Evolutionary conservation across 2,329 filamentous ascomycete genomes (phyloP).

Genomic region (Diaporthe eres): DNA sequence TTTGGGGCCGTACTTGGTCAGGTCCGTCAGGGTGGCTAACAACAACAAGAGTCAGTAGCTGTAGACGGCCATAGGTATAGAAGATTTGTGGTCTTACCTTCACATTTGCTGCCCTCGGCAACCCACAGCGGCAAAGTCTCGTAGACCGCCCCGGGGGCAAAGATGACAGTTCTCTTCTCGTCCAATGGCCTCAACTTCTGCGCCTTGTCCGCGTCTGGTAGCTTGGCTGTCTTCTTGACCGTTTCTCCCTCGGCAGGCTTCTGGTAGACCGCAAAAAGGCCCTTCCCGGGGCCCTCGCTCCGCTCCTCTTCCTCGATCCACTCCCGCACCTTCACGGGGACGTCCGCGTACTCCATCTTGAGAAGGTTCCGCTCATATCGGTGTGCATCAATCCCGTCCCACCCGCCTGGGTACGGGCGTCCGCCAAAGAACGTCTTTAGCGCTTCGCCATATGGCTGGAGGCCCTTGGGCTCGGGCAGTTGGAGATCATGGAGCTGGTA

Average conservation of each 20-base stretch:
- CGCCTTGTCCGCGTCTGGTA: constrained; percentile 47
- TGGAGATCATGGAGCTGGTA: constrained; percentile 61
- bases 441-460: constrained; percentile 56
- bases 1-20: constrained; percentile 48
- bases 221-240: constrained; percentile 54
- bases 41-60: background rate
- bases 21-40: constrained; percentile 48
- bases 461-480: constrained; percentile 54
- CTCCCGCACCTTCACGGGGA: constrained; percentile 59
- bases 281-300: constrained; percentile 51
- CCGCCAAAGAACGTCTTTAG: constrained; percentile 57
- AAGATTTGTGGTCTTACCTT: constrained; percentile 49
- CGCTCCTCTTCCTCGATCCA: constrained; percentile 64
- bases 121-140: constrained; percentile 65
- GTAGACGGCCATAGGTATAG: no score
- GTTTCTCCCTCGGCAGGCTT: constrained; percentile 53
- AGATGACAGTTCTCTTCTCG: constrained; percentile 59
- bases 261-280: constrained; percentile 58
- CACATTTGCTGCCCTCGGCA: constrained; percentile 58
- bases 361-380: constrained; percentile 63
- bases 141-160: constrained; percentile 67
- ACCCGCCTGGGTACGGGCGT: constrained; percentile 64
- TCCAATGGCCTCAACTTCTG: constrained; percentile 49
- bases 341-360: constrained; percentile 59
- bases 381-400: constrained; percentile 67